Evolutionary conservation across 2,329 filamentous ascomycete genomes (phyloP).

Genomic region (Purpureocillium takamizusanense): DNA sequence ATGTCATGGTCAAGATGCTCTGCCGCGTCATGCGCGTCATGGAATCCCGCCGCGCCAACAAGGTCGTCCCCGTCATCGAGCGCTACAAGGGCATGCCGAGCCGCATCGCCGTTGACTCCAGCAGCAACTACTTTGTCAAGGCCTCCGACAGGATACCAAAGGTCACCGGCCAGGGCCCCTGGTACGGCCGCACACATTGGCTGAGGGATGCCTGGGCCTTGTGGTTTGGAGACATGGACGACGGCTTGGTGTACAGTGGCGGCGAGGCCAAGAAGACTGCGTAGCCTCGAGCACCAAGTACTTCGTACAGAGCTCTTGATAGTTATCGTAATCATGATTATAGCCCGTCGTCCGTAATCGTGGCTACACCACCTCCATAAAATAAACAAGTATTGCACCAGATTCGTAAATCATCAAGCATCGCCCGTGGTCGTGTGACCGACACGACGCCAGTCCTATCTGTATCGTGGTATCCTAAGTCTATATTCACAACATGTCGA

Average conservation of each 20-base stretch:
- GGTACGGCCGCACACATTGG: slow-evolving; percentile 24
- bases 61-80: slow-evolving; percentile 34
- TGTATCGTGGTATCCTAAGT: not conserved
- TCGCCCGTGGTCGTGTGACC: too few relatives aligned
- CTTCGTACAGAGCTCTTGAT: not conserved
- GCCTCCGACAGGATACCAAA: slow-evolving; percentile 26
- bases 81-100: slow-evolving; percentile 13
- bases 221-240: slow-evolving; percentile 19
- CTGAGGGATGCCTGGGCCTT: slow-evolving; percentile 19
- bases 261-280: slow-evolving; percentile 21
- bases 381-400: too few relatives aligned
- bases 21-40: slow-evolving; percentile 44
- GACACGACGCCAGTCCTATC: too few relatives aligned
- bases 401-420: too few relatives aligned
- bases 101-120: slow-evolving; percentile 16
- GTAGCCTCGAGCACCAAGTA: not conserved
- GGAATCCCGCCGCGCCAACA: slow-evolving; percentile 33
- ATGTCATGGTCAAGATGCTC: slow-evolving; percentile 37
- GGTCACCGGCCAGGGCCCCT: slow-evolving; percentile 21
- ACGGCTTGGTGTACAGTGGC: slow-evolving; percentile 20
- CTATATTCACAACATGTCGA: slow-evolving; percentile 8
- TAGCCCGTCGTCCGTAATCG: too few relatives aligned
- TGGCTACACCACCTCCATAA: too few relatives aligned
- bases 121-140: slow-evolving; percentile 25
- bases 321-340: too few relatives aligned